phyloP scores from a whole-genome alignment of 805 yeast genomes.

The Sugiyamaella floridensis region DNA sequence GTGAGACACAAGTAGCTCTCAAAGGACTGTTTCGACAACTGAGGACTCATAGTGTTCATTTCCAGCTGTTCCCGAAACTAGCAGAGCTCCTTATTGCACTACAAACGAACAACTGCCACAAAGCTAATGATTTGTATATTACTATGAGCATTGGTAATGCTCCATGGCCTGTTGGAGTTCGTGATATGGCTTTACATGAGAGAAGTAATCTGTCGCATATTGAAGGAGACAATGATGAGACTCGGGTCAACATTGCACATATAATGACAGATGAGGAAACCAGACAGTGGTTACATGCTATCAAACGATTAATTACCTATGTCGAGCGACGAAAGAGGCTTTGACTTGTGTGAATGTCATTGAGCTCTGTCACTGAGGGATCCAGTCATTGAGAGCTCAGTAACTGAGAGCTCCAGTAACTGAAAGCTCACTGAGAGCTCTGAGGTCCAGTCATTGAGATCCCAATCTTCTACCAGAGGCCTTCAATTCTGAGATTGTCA shows the following conservation, averaged over 20 bases:
- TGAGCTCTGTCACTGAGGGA: no score
- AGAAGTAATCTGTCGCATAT: constrained; percentile 57
- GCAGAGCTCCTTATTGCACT: constrained; percentile 53
- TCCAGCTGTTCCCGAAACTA: constrained; percentile 45
- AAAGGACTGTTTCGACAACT: constrained; percentile 50
- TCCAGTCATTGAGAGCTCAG: no score
- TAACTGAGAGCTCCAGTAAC: no score
- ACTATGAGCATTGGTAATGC: constrained; percentile 77
- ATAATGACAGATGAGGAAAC: constrained; percentile 75
- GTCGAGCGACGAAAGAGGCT: constrained; percentile 26
- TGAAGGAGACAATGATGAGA: constrained; percentile 37
- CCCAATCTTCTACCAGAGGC: no score
- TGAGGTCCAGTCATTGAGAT: no score
- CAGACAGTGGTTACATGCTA: constrained; percentile 65
- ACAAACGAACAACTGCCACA: constrained; percentile 45
- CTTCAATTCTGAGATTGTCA: no score
- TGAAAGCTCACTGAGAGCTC: no score
- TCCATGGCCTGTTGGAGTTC: constrained; percentile 89
- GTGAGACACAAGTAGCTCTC: constrained; percentile 44
- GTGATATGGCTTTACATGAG: constrained; percentile 72
- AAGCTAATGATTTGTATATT: constrained; percentile 64
- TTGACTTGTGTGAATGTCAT: background rate
- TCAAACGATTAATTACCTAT: constrained; percentile 67
- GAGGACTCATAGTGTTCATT: constrained; percentile 36
- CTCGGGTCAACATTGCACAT: constrained; percentile 42